Conservation (phyloP, 441 rosid genomes). For the Pelargonium australe region DNA sequence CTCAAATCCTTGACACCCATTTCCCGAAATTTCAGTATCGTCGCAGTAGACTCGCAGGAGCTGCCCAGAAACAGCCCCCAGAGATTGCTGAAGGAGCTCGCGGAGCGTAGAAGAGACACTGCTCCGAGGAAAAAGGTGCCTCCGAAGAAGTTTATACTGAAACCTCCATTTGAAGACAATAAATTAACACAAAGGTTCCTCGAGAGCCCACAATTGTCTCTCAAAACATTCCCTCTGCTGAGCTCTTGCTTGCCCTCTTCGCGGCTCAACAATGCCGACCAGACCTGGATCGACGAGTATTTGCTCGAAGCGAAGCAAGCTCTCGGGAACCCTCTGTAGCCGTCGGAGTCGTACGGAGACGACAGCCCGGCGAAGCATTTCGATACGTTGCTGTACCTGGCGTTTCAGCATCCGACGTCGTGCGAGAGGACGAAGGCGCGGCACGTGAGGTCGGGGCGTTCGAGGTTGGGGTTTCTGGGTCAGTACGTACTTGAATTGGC, state of each 20-base stretch:
- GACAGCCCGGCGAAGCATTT: conserved; percentile 28
- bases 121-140: conserved; percentile 58
- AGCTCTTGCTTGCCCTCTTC: conserved; percentile 86
- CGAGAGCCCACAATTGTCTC: conserved; percentile 77
- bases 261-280: conserved; percentile 71
- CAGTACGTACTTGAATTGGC: conserved; percentile 28
- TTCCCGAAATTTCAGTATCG: background rate
- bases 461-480: conserved; percentile 25
- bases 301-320: conserved; percentile 29
- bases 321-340: conserved; percentile 35
- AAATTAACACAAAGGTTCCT: conserved; percentile 66
- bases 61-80: conserved; percentile 77
- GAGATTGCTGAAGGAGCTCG: conserved; percentile 84
- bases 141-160: conserved; percentile 61
- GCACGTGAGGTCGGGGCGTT: conserved; percentile 29
- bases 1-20: background rate
- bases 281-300: conserved; percentile 71
- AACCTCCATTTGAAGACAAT: conserved; percentile 85
- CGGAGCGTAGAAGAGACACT: conserved; percentile 59
- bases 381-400: conserved; percentile 23
- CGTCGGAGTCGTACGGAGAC: conserved; percentile 29
- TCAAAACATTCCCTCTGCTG: conserved; percentile 73
- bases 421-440: conserved; percentile 25
- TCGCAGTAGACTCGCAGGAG: conserved; percentile 23
- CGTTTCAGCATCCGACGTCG: conserved; percentile 24